Base-by-base conservation (phyloP, 2,329 filamentous ascomycete genomes). In the Orbilia quercus region DNA sequence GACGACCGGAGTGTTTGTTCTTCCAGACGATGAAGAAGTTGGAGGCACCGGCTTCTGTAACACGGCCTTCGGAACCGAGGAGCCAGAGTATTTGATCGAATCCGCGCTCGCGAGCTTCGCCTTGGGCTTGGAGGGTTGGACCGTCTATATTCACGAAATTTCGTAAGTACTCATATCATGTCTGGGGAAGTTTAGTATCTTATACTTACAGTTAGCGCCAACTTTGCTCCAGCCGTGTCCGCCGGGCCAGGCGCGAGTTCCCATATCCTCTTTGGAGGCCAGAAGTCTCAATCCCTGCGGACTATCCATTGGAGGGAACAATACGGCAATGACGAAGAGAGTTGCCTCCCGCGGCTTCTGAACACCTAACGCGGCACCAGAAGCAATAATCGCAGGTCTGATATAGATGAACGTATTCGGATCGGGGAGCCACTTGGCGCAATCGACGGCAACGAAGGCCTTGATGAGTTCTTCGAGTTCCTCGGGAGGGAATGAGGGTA, bases 61-160 rank as follows among this genome's bases (percentile, higher is more conserved):
- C 92, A 79, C 87, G 87, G 58, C 86, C 87, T 77, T 94, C 85
- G 42, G 86, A 81, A 0, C 92, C 92, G 78, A 96, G 95, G 55
- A 97, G 85, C 93, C 93, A 97, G n/a, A 97, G 85, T 64, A 97
- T 90, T 84, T 97, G 94, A 79, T 94, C 87, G 81, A 88, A 97
- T 0, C 94, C 93, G 42, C 86, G 82, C 9, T 82, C 83, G 64
- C 88, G 83, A 1, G 93, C 93, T 80, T 93, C 90, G 16, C 85
- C 85, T 53, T 92, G 92, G 2, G 91, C 91, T 60, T 91, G 84
- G 60, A 97, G 84, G 18, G 87, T 89, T 16, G 93, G 93, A 0
- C 93, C 93, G 34, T 78, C 77, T 75, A 75, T n/a, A n/a, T n/a
- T n/a, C n/a, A n/a, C n/a, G 66, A 5, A 58, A n/a, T n/a, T n/a